These are phyloP conservation scores for Candida tropicalis DNA, from an alignment of 1,139 yeast genomes.

Conservation along the genomic window DNA sequence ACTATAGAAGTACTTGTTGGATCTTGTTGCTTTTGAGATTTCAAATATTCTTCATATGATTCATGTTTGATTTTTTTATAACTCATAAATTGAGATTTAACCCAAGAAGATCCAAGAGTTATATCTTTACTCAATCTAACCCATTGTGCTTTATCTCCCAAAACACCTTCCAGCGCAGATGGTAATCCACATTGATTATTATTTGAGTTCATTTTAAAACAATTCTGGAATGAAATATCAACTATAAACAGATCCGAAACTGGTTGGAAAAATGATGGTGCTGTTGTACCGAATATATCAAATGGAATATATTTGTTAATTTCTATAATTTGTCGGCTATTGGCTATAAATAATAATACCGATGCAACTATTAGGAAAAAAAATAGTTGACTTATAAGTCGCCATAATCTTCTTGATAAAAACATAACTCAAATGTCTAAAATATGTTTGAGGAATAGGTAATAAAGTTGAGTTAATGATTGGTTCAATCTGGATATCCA, in stretches of 20 bases:
- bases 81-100: conserved; percentile 32
- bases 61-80: conserved; percentile 31
- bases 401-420: conserved; percentile 11
- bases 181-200: conserved; percentile 38
- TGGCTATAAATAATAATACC: conserved; percentile 32
- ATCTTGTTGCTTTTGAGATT: conserved; percentile 1
- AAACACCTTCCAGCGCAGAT: conserved; percentile 24
- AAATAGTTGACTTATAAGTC: conserved; percentile 7
- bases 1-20: conserved; percentile 14
- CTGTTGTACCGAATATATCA: conserved; percentile 20
- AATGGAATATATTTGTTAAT: conserved; percentile 33
- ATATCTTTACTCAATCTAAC: conserved; percentile 40
- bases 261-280: conserved; percentile 47
- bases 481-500: too few species aligned
- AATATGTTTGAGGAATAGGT: too few species aligned
- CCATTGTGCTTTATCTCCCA: conserved; percentile 40
- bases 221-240: conserved; percentile 37
- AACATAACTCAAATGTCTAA: too few species aligned
- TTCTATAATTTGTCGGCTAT: conserved; percentile 32
- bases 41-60: conserved; percentile 10
- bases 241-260: conserved; percentile 38
- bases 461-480: too few species aligned
- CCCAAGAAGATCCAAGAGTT: conserved; percentile 36
- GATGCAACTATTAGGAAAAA: conserved; percentile 21
- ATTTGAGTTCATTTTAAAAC: conserved; percentile 29